These are phyloP conservation scores for Austroboletus rostrupii DNA, from an alignment of 1,284 basidiomycete species.

Conservation along the genomic window DNA sequence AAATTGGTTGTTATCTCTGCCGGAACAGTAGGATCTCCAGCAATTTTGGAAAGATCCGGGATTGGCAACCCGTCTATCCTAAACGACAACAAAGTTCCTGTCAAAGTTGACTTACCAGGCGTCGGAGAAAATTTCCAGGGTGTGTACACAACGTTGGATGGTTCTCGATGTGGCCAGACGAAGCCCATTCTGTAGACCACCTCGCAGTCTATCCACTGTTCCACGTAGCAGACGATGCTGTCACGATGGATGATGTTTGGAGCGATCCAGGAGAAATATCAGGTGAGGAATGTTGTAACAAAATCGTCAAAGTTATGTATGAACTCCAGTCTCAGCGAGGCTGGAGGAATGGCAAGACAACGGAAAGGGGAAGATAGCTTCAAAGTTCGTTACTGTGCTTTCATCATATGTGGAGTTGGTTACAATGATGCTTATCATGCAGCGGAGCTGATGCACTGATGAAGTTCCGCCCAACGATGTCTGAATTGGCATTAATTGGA, in stretches of 20 bases:
- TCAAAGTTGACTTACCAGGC: slow-evolving; percentile 46
- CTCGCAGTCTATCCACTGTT: too few relatives aligned
- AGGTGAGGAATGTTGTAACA: slow-evolving; percentile 22
- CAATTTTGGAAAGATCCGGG: slow-evolving; percentile 29
- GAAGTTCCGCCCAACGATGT: not conserved
- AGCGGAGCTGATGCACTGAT: not conserved
- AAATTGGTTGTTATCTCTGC: too few relatives aligned
- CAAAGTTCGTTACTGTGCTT: slow-evolving; percentile 36
- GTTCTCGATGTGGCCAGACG: slow-evolving; percentile 34
- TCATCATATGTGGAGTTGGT: not conserved
- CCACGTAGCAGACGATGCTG: slow-evolving; percentile 21
- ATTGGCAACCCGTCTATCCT: slow-evolving; percentile 41
- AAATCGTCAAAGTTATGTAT: not conserved
- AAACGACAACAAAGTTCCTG: slow-evolving; percentile 35
- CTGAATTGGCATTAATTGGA: not conserved
- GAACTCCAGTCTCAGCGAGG: slow-evolving; percentile 29
- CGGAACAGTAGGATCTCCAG: slow-evolving; percentile 16
- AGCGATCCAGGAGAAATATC: slow-evolving; percentile 33
- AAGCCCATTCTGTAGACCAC: slow-evolving; percentile 9
- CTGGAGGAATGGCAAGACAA: slow-evolving; percentile 39
- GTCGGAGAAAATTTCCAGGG: slow-evolving; percentile 54
- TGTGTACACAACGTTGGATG: slow-evolving; percentile 40
- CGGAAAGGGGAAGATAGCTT: slow-evolving; percentile 44
- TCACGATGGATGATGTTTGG: slow-evolving; percentile 42
- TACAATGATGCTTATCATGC: not conserved